These are phyloP conservation scores for Amyloporia xantha DNA, from an alignment of 768 basidiomycete genomes.

Conservation along the genomic window DNA sequence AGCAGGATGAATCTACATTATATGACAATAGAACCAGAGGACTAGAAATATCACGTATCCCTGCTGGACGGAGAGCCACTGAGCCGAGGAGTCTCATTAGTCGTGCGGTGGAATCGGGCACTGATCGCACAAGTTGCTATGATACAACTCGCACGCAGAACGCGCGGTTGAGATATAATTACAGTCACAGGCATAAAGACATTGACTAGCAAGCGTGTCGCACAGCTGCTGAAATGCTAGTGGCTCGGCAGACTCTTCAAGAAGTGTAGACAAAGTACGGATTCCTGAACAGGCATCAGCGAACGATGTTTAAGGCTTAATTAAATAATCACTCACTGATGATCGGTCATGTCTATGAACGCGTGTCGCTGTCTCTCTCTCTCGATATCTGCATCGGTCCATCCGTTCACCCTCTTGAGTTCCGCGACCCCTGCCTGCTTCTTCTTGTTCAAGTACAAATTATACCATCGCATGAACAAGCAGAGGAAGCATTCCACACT, in stretches of 20 bases:
- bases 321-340: constrained; percentile 36
- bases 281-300: constrained; percentile 35
- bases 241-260: constrained; percentile 22
- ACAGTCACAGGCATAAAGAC: no score
- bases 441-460: constrained; percentile 47
- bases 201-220: no score
- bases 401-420: constrained; percentile 39
- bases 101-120: no score
- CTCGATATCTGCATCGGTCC: constrained; percentile 52
- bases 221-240: no score
- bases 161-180: no score
- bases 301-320: not conserved
- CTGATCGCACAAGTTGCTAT: no score
- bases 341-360: constrained; percentile 59
- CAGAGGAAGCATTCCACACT: constrained; percentile 44
- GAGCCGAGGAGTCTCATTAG: no score
- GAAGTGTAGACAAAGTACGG: constrained; percentile 54
- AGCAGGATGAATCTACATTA: no score
- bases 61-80: no score
- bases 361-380: constrained; percentile 53
- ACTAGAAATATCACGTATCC: no score
- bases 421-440: constrained; percentile 36
- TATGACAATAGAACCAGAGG: no score
- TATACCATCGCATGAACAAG: constrained; percentile 47
- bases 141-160: no score